These are phyloP conservation scores for Vicia sativa DNA, from an alignment of 306 rosid genomes.

Conservation along the genomic window DNA sequence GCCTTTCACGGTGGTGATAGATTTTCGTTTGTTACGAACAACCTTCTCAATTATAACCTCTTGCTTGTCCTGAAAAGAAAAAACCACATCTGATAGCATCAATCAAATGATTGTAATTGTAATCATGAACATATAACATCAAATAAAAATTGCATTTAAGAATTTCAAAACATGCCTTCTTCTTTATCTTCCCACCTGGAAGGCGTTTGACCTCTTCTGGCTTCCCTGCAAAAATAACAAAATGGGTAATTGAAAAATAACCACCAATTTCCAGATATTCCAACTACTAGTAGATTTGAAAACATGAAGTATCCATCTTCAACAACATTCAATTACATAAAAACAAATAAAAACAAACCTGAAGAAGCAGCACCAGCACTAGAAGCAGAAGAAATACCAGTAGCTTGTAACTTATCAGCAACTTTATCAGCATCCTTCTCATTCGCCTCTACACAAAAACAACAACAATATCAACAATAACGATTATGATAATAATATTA, in stretches of 20 bases:
- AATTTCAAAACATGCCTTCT: conserved; percentile 58
- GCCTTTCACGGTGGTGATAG: conserved; percentile 95
- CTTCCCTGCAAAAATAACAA: conserved; percentile 61
- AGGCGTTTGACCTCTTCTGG: conserved; percentile 93
- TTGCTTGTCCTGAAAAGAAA: conserved; percentile 75
- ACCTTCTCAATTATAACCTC: conserved; percentile 94
- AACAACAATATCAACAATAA: neutral
- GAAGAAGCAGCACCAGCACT: conserved; percentile 85
- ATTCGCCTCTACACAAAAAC: conserved; percentile 56
- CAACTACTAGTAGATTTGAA: neutral
- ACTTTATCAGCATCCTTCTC: conserved; percentile 70
- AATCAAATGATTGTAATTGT: conserved; percentile 15
- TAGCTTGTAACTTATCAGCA: conserved; percentile 66
- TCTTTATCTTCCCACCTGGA: conserved; percentile 99
- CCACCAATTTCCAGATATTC: conserved; percentile 18
- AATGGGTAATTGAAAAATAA: conserved; percentile 1
- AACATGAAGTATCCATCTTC: neutral
- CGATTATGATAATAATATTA: neutral
- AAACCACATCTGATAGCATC: neutral
- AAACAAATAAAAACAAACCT: conserved; percentile 41
- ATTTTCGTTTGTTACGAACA: conserved; percentile 87
- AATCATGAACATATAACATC: neutral
- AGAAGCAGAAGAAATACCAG: conserved; percentile 61
- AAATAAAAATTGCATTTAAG: conserved; percentile 1
- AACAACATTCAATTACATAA: conserved; percentile 9